phyloP scores from a whole-genome alignment of 1,139 yeast species.

The Sugiyamaella sp. region DNA sequence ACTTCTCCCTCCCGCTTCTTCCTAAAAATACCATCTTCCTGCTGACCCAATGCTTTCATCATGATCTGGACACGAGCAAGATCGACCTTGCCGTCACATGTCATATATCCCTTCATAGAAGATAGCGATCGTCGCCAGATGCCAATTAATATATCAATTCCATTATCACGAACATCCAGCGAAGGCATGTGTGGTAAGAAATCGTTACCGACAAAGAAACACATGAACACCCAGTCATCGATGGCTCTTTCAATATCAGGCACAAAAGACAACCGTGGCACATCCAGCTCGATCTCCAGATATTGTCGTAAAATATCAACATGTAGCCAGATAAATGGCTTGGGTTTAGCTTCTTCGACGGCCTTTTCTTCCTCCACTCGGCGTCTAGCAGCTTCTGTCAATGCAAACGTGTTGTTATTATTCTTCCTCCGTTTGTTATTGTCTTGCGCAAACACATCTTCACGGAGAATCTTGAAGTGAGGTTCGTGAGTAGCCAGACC shows the following conservation, averaged over 20 bases:
- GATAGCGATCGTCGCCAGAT: slow-evolving; percentile 84
- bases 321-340: slow-evolving; percentile 94
- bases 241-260: slow-evolving; percentile 93
- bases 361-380: slow-evolving; percentile 58
- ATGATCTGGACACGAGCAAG: slow-evolving; percentile 74
- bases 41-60: slow-evolving; percentile 63
- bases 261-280: slow-evolving; percentile 69
- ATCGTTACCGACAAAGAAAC: slow-evolving; percentile 98
- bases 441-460: slow-evolving; percentile 87
- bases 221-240: slow-evolving; percentile 99
- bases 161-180: slow-evolving; percentile 91
- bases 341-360: slow-evolving; percentile 61
- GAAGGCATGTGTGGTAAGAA: slow-evolving; percentile 96
- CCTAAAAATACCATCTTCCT: slow-evolving; percentile 81
- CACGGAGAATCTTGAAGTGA: slow-evolving; percentile 89
- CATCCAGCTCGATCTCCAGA: slow-evolving; percentile 71
- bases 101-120: slow-evolving; percentile 70
- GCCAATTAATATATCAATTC: slow-evolving; percentile 76
- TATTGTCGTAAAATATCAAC: slow-evolving; percentile 87
- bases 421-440: slow-evolving; percentile 49
- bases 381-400: slow-evolving; percentile 44
- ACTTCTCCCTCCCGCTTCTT: slow-evolving; percentile 67
- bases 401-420: slow-evolving; percentile 25
- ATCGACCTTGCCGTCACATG: slow-evolving; percentile 85
- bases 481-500: slow-evolving; percentile 99